Conservation (phyloP, 2,329 filamentous ascomycete species). For the Aspergillus texensis region DNA sequence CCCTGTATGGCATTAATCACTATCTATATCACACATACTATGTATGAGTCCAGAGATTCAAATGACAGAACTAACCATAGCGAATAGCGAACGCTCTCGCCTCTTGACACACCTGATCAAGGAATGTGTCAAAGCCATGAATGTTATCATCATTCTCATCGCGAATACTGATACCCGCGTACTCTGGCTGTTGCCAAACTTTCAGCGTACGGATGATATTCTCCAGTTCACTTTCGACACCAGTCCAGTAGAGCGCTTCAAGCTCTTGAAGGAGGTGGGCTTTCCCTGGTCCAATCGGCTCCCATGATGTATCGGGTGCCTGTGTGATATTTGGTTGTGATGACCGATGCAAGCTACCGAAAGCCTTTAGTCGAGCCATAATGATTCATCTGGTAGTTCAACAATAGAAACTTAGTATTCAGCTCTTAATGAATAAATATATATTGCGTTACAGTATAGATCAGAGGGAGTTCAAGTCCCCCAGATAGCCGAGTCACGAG, state of each 20-base stretch:
- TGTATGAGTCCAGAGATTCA: too few relatives aligned
- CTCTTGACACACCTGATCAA: conserved; percentile 40
- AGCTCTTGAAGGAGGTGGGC: conserved; percentile 28
- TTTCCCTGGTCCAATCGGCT: conserved; percentile 10
- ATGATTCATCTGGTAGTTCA: not conserved
- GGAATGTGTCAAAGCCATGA: conserved; percentile 45
- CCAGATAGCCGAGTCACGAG: not conserved
- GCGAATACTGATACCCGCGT: conserved; percentile 14
- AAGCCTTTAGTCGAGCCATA: not conserved
- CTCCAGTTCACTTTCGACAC: conserved; percentile 38
- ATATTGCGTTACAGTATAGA: not conserved
- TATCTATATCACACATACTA: not conserved
- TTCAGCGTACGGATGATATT: conserved; percentile 39
- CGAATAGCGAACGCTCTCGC: conserved; percentile 32
- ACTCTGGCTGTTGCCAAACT: conserved; percentile 33
- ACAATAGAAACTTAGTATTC: too few relatives aligned
- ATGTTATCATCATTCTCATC: conserved; percentile 35
- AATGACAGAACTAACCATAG: conserved; percentile 14
- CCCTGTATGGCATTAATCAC: not conserved
- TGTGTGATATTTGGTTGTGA: conserved; percentile 5
- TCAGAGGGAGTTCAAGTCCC: not conserved
- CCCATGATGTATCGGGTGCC: conserved; percentile 8
- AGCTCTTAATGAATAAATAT: not conserved
- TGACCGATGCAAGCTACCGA: not conserved
- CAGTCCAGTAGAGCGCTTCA: conserved; percentile 42